These are phyloP conservation scores for Fusarium nygamai DNA, from an alignment of 2,329 filamentous ascomycete genomes.

Conservation along the genomic window DNA sequence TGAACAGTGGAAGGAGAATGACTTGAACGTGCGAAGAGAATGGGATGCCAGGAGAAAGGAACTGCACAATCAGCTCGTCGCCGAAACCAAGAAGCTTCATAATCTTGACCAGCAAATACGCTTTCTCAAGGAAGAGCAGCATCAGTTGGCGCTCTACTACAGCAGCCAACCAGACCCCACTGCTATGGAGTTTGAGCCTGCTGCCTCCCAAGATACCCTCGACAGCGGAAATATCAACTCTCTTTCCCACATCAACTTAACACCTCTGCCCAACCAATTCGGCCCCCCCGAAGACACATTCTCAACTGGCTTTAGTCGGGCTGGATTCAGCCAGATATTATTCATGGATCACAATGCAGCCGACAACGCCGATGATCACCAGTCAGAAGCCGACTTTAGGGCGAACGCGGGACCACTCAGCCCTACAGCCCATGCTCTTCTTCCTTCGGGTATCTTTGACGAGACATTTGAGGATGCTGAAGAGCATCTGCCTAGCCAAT, in stretches of 20 bases:
- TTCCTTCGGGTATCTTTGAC: slow-evolving; percentile 75
- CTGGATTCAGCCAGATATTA: slow-evolving; percentile 63
- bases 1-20: slow-evolving; percentile 63
- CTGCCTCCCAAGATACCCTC: slow-evolving; percentile 56
- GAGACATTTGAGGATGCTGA: slow-evolving; percentile 70
- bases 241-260: slow-evolving; percentile 53
- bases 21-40: slow-evolving; percentile 62
- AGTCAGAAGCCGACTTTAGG: slow-evolving; percentile 71
- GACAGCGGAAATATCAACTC: slow-evolving; percentile 61
- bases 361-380: slow-evolving; percentile 51
- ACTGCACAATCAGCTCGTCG: slow-evolving; percentile 60
- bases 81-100: slow-evolving; percentile 59
- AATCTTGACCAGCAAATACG: slow-evolving; percentile 59
- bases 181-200: slow-evolving; percentile 59
- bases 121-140: slow-evolving; percentile 58
- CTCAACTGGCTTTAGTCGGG: slow-evolving; percentile 63
- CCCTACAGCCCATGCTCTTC: slow-evolving; percentile 76
- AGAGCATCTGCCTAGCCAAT: slow-evolving; percentile 46
- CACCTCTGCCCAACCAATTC: slow-evolving; percentile 53
- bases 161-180: slow-evolving; percentile 57
- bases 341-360: slow-evolving; percentile 59
- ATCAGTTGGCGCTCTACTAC: slow-evolving; percentile 58
- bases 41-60: slow-evolving; percentile 65
- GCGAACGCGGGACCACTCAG: slow-evolving; percentile 76
- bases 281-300: slow-evolving; percentile 55